Evolutionary conservation across 805 yeast genomes (phyloP), one percentile per base, ranked within the genome.

Genomic region (Barnettozyma vustinii): DNA sequence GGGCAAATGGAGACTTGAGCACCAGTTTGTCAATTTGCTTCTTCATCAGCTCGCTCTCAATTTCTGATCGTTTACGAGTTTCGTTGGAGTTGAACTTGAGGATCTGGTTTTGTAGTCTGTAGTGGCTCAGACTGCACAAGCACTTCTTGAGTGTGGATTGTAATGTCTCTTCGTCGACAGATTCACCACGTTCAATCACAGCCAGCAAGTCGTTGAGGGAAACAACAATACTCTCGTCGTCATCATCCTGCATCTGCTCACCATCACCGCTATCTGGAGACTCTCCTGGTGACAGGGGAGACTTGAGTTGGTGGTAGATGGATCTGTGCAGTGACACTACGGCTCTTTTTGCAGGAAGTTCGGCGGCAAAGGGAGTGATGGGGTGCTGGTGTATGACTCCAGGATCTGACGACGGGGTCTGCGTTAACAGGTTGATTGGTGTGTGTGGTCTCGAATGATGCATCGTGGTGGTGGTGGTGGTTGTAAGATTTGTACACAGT

Each of bases 11-110:
- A 15, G 61, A 52, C 42, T 55, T 53, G 10, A 59, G 46, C 9
- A 53, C 45, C 47, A 42, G 23, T 26, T 42, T 45, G 30, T 57
- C 61, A 21, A 59, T 57, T 37, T 59, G 58, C 25, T 40, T 50
- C 47, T 54, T 54, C 45, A 59, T 56, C n/a, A 58, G 32, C 18
- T 55, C 60, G 10, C 44, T 52, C 37, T 59, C 63, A 18, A 56
- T 56, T 13, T 52, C 57, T 36, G 54, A 49, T 36, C 63, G 41
- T 42, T 56, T 52, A 16, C 41, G 49, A 6, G 49, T 18, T 44
- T 59, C 63, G 2, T 42, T 45, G n/a, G 51, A 50, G 16, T 58
- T 58, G 32, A 59, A 54, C 45, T 47, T 55, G 30, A 50, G 40
- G 13, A 59, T 46, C 3, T 54, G 43, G 27, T 52, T 55, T 40